Percentiles rank a stretch among this genome's conserved stretches.
Conservation (phyloP, 352 stramenopile genomes). For the Hyaloperonospora brassicae region DNA sequence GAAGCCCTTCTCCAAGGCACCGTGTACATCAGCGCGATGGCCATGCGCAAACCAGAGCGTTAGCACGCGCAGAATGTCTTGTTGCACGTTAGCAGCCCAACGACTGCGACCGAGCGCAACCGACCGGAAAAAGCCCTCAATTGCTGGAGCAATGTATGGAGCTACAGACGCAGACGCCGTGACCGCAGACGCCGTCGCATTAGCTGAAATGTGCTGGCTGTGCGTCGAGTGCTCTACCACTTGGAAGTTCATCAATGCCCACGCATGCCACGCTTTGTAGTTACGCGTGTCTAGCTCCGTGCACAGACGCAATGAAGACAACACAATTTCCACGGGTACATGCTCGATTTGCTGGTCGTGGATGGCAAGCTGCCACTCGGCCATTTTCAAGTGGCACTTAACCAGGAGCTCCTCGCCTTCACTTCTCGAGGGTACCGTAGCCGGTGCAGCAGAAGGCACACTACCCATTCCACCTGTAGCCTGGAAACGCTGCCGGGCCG, state of each 20-base stretch:
- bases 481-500: conserved; percentile 23
- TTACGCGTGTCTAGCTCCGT: conserved; percentile 63
- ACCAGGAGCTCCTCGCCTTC: conserved; percentile 73
- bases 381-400: conserved; percentile 78
- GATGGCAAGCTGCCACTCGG: conserved; percentile 79
- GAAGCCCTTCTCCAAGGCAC: conserved; percentile 74
- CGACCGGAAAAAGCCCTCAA: conserved; percentile 91
- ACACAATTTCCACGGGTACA: conserved; percentile 61
- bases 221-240: conserved; percentile 87
- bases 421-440: conserved; percentile 23
- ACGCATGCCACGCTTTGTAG: conserved; percentile 93
- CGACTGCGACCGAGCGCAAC: conserved; percentile 93
- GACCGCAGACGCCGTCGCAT: conserved; percentile 14
- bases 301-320: conserved; percentile 57
- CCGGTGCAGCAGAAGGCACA: conserved; percentile 18
- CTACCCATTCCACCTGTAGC: conserved; percentile 11
- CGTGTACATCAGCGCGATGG: conserved; percentile 85
- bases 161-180: conserved; percentile 27
- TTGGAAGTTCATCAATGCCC: conserved; percentile 96
- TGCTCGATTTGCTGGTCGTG: conserved; percentile 76
- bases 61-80: conserved; percentile 97
- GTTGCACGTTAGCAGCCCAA: conserved; percentile 94
- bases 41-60: conserved; percentile 98
- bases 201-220: conserved; percentile 32
- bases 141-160: conserved; percentile 59